These are phyloP conservation scores for Ilex paraguariensis DNA, from an alignment of 305 asterid genomes.

Conservation along the genomic window DNA sequence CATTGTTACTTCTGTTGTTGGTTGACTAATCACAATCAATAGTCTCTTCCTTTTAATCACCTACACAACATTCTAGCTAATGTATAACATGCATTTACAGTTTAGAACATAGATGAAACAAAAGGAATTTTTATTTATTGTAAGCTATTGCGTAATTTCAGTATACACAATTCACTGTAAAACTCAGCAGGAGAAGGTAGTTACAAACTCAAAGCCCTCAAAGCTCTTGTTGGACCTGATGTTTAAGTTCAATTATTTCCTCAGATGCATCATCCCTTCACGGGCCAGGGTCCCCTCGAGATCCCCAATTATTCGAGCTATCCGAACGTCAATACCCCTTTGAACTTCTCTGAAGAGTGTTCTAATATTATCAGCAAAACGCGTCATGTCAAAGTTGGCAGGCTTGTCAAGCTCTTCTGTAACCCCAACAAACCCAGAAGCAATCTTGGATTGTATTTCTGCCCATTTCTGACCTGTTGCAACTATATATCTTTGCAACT, in stretches of 20 bases:
- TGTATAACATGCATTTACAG: too few species aligned
- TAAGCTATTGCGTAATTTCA: too few species aligned
- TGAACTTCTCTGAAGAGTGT: conserved; percentile 74
- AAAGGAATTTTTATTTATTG: too few species aligned
- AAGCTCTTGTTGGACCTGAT: too few species aligned
- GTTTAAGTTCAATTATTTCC: conserved; percentile 13
- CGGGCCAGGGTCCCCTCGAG: conserved; percentile 79
- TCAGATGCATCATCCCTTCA: conserved; percentile 68
- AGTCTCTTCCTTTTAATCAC: too few species aligned
- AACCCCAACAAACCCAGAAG: conserved; percentile 45
- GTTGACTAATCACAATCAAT: too few species aligned
- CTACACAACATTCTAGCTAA: too few species aligned
- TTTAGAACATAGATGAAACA: too few species aligned
- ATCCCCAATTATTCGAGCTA: conserved; percentile 84
- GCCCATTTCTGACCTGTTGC: conserved; percentile 85
- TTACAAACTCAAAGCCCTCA: too few species aligned
- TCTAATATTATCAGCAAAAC: conserved; percentile 62
- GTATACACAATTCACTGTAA: too few species aligned
- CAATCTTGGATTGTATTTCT: conserved; percentile 69
- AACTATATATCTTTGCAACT: conserved; percentile 84
- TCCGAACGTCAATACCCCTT: conserved; percentile 76
- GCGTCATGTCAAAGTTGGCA: conserved; percentile 64
- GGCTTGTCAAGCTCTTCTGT: conserved; percentile 50
- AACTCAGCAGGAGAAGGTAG: too few species aligned
- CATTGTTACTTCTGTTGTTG: too few species aligned